Evolutionary conservation across 2,329 filamentous ascomycete species (phyloP).

Genomic region (Ophiostoma fasciatum): DNA sequence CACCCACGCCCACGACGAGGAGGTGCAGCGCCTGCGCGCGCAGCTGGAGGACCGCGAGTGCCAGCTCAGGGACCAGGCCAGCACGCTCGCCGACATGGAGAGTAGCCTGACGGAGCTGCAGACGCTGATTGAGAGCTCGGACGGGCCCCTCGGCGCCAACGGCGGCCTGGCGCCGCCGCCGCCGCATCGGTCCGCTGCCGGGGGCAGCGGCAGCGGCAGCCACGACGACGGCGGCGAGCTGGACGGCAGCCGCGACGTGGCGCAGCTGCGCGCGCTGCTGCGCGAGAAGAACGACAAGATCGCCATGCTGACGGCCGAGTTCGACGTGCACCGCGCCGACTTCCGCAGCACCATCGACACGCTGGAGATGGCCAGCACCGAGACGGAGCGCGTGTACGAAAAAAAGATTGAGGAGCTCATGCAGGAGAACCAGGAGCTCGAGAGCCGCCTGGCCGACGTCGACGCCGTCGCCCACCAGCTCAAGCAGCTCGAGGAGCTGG

Average conservation of each 20-base stretch:
- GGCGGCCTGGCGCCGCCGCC: too few relatives aligned
- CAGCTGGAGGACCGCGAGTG: constrained; percentile 73
- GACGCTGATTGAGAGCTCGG: constrained; percentile 47
- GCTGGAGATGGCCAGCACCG: constrained; percentile 83
- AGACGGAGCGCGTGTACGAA: constrained; percentile 93
- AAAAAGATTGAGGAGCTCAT: constrained; percentile 77
- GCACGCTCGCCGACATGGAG: constrained; percentile 80
- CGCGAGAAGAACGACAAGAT: constrained; percentile 97
- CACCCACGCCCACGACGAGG: constrained; percentile 39
- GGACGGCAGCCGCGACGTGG: constrained; percentile 38
- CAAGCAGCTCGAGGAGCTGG: constrained; percentile 88
- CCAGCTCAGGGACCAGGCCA: constrained; percentile 77
- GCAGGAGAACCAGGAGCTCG: constrained; percentile 67
- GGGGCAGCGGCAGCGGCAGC: constrained; percentile 16
- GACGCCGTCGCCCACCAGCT: constrained; percentile 81
- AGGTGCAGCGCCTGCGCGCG: constrained; percentile 55
- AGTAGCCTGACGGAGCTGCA: constrained; percentile 65
- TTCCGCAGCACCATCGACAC: constrained; percentile 96
- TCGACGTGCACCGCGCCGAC: constrained; percentile 86
- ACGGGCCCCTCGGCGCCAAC: constrained; percentile 20
- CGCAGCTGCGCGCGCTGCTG: constrained; percentile 66
- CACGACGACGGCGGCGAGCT: constrained; percentile 18
- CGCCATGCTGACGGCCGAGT: constrained; percentile 79
- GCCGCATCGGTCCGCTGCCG: too few relatives aligned
- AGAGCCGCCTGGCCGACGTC: constrained; percentile 75